Conservation (phyloP, 441 rosid species). For the Cnidoscolus chayamansa region DNA sequence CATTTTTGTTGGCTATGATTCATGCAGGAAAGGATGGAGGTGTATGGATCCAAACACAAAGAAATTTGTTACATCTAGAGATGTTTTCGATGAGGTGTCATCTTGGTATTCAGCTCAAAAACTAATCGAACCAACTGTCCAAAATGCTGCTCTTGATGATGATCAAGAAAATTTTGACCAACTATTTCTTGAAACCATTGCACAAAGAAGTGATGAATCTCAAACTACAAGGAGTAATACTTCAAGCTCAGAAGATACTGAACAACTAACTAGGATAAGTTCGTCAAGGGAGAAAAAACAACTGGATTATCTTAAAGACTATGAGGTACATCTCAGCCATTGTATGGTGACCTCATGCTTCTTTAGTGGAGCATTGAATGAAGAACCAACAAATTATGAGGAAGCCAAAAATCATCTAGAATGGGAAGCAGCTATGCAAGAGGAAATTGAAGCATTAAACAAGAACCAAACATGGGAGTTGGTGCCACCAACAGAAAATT, state of each 20-base stretch:
- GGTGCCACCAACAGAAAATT: too few relatives aligned
- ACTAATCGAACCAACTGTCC: neutral
- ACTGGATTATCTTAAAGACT: constrained; percentile 1
- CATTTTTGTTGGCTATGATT: too few relatives aligned
- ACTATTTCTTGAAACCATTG: neutral
- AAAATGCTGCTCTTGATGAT: neutral
- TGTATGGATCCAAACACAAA: neutral
- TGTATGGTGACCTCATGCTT: neutral
- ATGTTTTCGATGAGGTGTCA: constrained; percentile 19
- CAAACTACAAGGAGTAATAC: neutral
- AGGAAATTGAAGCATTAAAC: too few relatives aligned
- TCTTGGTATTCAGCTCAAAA: neutral
- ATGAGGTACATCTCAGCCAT: constrained; percentile 10
- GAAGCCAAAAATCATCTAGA: too few relatives aligned
- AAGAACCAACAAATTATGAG: neutral
- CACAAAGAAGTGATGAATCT: neutral
- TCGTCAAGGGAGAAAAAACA: constrained; percentile 4
- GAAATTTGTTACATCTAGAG: constrained; percentile 6
- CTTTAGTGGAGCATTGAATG: neutral
- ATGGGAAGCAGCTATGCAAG: too few relatives aligned
- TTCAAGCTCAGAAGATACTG: neutral
- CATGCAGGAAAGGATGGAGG: neutral
- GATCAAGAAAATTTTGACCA: neutral
- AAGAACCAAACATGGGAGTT: too few relatives aligned
- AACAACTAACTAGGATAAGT: neutral